A percentile compares a stretch with the other conserved stretches of the same genome.
Evolutionary conservation across 164 flowering plant genomes (phyloP).

Genomic region (Piper betle): DNA sequence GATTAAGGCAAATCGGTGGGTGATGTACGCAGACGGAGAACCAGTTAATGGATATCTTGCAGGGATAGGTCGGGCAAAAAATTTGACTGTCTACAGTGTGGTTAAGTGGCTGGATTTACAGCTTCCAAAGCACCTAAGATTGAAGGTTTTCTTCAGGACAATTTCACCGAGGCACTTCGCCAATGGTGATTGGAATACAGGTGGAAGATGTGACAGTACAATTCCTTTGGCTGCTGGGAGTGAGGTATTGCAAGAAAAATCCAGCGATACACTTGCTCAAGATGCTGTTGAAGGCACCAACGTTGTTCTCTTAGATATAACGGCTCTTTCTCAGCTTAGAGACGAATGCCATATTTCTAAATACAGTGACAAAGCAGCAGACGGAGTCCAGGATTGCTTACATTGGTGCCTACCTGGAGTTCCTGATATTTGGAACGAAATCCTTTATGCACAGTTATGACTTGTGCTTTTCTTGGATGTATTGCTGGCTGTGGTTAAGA

Average conservation of each 20-base stretch:
- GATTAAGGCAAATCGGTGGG: conserved; percentile 54
- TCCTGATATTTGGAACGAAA: conserved; percentile 80
- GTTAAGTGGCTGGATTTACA: conserved; percentile 55
- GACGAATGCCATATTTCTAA: conserved; percentile 64
- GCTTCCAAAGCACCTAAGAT: conserved; percentile 31
- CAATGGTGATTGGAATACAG: conserved; percentile 75
- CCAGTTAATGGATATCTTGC: conserved; percentile 23
- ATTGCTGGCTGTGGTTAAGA: too few relatives aligned
- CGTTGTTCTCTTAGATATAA: conserved; percentile 53
- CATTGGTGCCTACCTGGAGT: conserved; percentile 94
- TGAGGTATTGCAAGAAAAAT: conserved; percentile 37
- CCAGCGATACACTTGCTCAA: conserved; percentile 40
- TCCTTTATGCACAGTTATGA: conserved; percentile 47
- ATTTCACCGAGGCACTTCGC: conserved; percentile 65
- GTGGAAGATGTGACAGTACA: conserved; percentile 57
- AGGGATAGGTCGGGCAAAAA: conserved; percentile 44
- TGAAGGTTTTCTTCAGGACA: conserved; percentile 57
- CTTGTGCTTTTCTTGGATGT: too few relatives aligned
- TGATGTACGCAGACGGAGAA: conserved; percentile 44
- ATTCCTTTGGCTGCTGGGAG: conserved; percentile 42
- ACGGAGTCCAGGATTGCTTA: conserved; percentile 50
- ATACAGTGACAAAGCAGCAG: conserved; percentile 23
- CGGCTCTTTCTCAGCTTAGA: conserved; percentile 57
- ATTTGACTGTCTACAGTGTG: conserved; percentile 40
- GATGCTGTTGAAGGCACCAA: conserved; percentile 47